These are phyloP conservation scores for Hamigera avellanea DNA, from an alignment of 495 filamentous ascomycete species.

Conservation along the genomic window DNA sequence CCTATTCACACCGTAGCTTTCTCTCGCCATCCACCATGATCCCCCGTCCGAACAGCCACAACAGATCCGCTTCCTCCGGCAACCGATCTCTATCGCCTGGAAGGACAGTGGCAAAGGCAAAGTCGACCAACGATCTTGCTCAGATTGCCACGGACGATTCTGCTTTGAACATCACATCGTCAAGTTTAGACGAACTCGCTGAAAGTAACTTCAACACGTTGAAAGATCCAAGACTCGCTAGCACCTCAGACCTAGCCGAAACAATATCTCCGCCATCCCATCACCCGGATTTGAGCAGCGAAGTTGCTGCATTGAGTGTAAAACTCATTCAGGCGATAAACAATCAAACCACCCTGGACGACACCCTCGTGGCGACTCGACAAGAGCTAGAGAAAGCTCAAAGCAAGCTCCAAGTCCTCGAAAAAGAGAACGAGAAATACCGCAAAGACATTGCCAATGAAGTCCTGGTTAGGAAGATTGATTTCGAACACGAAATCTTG, in stretches of 20 bases:
- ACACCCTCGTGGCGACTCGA: conserved; percentile 68
- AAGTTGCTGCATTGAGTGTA: conserved; percentile 83
- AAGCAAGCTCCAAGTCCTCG: conserved; percentile 54
- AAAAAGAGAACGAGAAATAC: conserved; percentile 56
- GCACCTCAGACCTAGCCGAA: conserved; percentile 22
- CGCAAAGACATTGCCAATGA: conserved; percentile 59
- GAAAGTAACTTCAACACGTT: conserved; percentile 39
- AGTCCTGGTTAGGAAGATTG: conserved; percentile 55
- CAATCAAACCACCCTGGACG: conserved; percentile 86
- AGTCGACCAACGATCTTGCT: conserved; percentile 30
- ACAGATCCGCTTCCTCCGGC: conserved; percentile 31
- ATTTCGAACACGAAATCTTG: conserved; percentile 58
- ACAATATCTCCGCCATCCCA: conserved; percentile 30
- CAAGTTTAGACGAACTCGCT: conserved; percentile 16
- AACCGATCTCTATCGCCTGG: conserved; percentile 29
- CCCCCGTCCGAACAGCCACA: conserved; percentile 26
- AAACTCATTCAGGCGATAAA: conserved; percentile 97
- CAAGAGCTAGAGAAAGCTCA: conserved; percentile 72
- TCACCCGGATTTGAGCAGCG: conserved; percentile 72
- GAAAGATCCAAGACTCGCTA: conserved; percentile 35
- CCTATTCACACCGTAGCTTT: conserved; percentile 26
- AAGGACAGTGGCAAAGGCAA: conserved; percentile 29
- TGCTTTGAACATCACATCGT: conserved; percentile 10
- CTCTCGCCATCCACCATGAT: conserved; percentile 34
- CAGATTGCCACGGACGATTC: conserved; percentile 16